phyloP scores from a whole-genome alignment of 768 basidiomycete genomes.

The Collybiopsis confluens region DNA sequence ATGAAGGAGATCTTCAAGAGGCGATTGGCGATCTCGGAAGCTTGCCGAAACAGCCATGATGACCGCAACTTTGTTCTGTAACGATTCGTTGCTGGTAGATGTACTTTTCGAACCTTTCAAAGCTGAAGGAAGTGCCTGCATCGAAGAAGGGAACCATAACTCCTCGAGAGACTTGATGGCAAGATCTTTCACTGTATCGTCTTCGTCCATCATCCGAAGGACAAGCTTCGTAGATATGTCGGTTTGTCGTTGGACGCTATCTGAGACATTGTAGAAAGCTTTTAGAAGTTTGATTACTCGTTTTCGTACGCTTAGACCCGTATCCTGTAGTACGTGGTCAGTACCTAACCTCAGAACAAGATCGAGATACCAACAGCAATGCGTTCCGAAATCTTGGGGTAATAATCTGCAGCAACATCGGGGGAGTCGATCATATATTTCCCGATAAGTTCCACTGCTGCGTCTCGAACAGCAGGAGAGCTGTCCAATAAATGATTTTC shows the following conservation, averaged over 20 bases:
- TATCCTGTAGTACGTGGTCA: conserved; percentile 54
- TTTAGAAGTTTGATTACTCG: conserved; percentile 94
- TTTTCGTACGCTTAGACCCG: conserved; percentile 90
- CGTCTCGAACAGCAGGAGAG: conserved; percentile 93
- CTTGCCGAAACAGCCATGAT: conserved; percentile 83
- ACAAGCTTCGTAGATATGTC: conserved; percentile 85
- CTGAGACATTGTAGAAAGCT: conserved; percentile 71
- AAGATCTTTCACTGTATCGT: conserved; percentile 92
- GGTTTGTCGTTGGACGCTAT: conserved; percentile 49
- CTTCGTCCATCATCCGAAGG: conserved; percentile 84
- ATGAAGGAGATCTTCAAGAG: conserved; percentile 80
- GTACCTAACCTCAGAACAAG: not conserved
- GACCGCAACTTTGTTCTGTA: conserved; percentile 66
- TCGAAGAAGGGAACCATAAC: conserved; percentile 67
- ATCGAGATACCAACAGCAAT: conserved; percentile 63
- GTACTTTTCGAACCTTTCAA: conserved; percentile 32
- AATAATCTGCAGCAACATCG: conserved; percentile 86
- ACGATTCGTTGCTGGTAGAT: conserved; percentile 37
- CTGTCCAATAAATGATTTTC: conserved; percentile 87
- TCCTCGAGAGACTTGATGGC: conserved; percentile 89
- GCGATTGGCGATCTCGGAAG: conserved; percentile 80
- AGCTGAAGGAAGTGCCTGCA: conserved; percentile 22
- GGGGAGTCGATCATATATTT: conserved; percentile 92
- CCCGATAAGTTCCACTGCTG: conserved; percentile 95
- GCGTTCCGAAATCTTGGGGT: conserved; percentile 81